phyloP scores from a whole-genome alignment of 208 protist genomes.

The Wallacemonas rigidus region DNA sequence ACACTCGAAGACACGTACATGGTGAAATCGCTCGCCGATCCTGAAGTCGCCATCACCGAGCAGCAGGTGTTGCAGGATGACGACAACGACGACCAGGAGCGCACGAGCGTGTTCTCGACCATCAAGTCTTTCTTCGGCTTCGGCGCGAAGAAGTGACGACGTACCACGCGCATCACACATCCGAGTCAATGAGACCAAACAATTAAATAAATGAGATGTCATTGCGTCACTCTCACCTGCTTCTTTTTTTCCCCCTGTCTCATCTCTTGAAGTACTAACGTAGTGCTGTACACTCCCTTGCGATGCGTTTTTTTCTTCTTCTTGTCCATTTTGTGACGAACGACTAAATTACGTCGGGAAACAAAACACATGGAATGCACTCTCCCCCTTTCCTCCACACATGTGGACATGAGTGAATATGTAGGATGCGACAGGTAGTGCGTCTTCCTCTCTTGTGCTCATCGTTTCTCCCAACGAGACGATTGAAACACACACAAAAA shows the following conservation, averaged over 20 bases:
- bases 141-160: slow-evolving; percentile 11
- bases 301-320: neutral
- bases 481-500: no score
- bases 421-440: no score
- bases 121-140: slow-evolving; percentile 69
- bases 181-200: neutral
- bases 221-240: no score
- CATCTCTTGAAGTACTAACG: neutral
- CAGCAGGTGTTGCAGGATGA: slow-evolving; percentile 76
- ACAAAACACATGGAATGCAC: no score
- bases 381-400: no score
- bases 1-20: slow-evolving; percentile 85
- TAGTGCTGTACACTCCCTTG: neutral
- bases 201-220: neutral
- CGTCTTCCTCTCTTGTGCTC: no score
- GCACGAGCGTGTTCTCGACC: slow-evolving; percentile 41
- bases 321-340: neutral
- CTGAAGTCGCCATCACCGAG: slow-evolving; percentile 62
- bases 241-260: neutral
- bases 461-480: no score
- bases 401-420: no score
- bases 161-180: neutral
- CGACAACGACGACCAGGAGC: slow-evolving; percentile 69
- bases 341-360: no score
- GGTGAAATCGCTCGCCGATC: slow-evolving; percentile 64